Percentiles rank a stretch among this genome's conserved stretches.
phyloP scores from a whole-genome alignment of 2,329 filamentous ascomycete species.

The Fusarium sp. region DNA sequence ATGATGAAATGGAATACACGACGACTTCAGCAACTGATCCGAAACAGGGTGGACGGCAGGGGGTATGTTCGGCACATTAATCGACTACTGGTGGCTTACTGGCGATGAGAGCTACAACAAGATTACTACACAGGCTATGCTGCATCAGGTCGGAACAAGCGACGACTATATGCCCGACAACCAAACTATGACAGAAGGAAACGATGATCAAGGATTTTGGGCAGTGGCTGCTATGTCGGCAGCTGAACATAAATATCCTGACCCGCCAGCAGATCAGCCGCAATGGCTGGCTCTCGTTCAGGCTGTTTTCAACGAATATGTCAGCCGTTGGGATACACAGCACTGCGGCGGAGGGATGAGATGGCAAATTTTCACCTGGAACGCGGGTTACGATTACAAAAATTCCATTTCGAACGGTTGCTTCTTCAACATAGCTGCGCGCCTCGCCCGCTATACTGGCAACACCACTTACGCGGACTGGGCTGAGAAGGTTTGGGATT shows the following conservation, averaged over 20 bases:
- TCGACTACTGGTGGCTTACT: conserved; percentile 78
- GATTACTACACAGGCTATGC: conserved; percentile 65
- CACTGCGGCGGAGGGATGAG: conserved; percentile 77
- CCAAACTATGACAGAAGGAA: conserved; percentile 69
- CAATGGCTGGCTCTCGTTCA: conserved; percentile 82
- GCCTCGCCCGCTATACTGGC: conserved; percentile 79
- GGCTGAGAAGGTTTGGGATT: conserved; percentile 76
- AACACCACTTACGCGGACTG: conserved; percentile 82
- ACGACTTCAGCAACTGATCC: neutral
- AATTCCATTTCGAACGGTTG: conserved; percentile 76
- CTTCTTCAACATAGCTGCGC: conserved; percentile 75
- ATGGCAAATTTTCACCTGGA: conserved; percentile 87
- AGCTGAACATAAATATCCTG: conserved; percentile 78
- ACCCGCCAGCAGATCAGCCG: conserved; percentile 68
- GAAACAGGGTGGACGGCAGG: conserved; percentile 73
- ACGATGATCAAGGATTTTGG: conserved; percentile 87
- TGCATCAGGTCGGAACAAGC: conserved; percentile 67
- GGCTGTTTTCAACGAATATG: conserved; percentile 83
- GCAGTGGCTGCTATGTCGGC: conserved; percentile 81
- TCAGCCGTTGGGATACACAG: conserved; percentile 72
- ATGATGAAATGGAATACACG: neutral
- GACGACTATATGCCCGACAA: conserved; percentile 72
- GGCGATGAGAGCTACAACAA: conserved; percentile 72
- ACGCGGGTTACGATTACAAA: conserved; percentile 75
- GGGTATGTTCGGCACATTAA: conserved; percentile 75